Conservation (phyloP, 805 yeast species). For the Lipomyces kockii region DNA sequence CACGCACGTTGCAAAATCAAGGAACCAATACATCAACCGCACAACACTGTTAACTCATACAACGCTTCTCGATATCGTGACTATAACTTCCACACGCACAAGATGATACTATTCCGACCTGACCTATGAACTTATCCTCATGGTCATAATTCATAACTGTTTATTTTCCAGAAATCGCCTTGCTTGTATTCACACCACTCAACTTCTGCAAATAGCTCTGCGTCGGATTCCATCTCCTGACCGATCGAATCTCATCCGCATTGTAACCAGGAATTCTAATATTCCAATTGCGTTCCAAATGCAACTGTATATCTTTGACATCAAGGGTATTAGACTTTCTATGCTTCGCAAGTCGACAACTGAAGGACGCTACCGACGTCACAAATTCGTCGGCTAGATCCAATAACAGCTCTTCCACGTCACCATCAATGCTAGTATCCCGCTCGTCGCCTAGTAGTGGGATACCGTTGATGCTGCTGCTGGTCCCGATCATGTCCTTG, state of each 20-base stretch:
- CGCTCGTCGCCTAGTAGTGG: slow-evolving; percentile 68
- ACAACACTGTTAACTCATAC: background rate
- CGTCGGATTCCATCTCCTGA: slow-evolving; percentile 49
- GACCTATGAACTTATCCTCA: background rate
- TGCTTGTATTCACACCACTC: slow-evolving; percentile 37
- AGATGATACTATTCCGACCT: background rate
- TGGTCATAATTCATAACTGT: background rate
- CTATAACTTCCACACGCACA: background rate
- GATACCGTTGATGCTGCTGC: slow-evolving; percentile 53
- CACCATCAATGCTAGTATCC: slow-evolving; percentile 89
- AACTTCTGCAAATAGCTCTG: slow-evolving; percentile 48
- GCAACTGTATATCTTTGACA: slow-evolving; percentile 86
- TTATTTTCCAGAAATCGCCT: slow-evolving; percentile 33
- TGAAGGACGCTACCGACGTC: slow-evolving; percentile 85
- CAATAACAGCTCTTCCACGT: slow-evolving; percentile 85
- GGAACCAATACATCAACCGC: background rate
- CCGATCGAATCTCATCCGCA: slow-evolving; percentile 80
- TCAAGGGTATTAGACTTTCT: slow-evolving; percentile 86
- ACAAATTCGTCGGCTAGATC: slow-evolving; percentile 97
- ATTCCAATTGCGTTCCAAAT: slow-evolving; percentile 91
- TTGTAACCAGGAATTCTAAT: slow-evolving; percentile 92
- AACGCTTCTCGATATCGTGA: background rate
- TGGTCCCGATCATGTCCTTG: slow-evolving; percentile 59
- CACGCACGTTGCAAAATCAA: background rate
- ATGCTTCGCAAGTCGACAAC: slow-evolving; percentile 93